phyloP scores from a whole-genome alignment of 495 filamentous ascomycete species.

The Penicillium odoratum region DNA sequence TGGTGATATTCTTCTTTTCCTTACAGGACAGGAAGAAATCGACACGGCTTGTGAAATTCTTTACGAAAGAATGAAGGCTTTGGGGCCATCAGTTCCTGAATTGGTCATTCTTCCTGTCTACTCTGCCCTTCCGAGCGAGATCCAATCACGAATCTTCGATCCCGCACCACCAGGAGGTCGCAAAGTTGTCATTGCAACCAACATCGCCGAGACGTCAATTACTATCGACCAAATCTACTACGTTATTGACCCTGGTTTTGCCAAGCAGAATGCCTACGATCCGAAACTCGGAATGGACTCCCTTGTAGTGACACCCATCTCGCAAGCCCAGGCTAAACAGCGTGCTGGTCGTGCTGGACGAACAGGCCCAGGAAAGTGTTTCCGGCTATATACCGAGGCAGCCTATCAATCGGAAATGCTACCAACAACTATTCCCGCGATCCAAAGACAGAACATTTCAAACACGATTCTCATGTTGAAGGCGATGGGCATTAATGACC shows the following conservation, averaged over 20 bases:
- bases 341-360: conserved; percentile 88
- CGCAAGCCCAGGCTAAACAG: conserved; percentile 95
- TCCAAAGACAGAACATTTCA: conserved; percentile 93
- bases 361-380: conserved; percentile 96
- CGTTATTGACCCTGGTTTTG: conserved; percentile 95
- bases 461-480: conserved; percentile 98
- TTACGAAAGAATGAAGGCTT: conserved; percentile 92
- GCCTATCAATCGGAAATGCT: conserved; percentile 98
- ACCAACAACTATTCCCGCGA: conserved; percentile 92
- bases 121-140: conserved; percentile 86
- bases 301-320: conserved; percentile 90
- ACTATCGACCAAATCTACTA: conserved; percentile 98
- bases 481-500: conserved; percentile 98
- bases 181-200: conserved; percentile 97
- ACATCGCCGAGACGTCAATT: conserved; percentile 97
- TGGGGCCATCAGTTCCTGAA: conserved; percentile 89
- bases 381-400: conserved; percentile 91
- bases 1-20: conserved; percentile 92
- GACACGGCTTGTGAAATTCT: conserved; percentile 91
- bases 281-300: conserved; percentile 98
- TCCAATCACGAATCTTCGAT: conserved; percentile 93
- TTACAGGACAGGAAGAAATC: conserved; percentile 98
- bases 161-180: conserved; percentile 83
- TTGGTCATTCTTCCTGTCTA: conserved; percentile 94
- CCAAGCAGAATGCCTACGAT: conserved; percentile 97